phyloP scores from a whole-genome alignment of 73 alveolate genomes.

The Paramecium tetraurelia region DNA sequence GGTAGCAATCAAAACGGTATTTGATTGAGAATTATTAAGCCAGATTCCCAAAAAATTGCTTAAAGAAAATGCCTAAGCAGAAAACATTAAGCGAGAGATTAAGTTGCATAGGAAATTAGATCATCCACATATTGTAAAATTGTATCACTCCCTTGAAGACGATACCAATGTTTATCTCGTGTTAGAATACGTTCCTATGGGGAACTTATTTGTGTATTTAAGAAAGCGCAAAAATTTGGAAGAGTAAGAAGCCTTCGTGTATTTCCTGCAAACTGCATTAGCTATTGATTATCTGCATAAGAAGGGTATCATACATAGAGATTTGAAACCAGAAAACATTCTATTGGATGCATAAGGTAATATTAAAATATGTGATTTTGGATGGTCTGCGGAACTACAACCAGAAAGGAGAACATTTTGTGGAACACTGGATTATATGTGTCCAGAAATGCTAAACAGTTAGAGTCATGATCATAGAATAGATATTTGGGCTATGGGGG shows the following conservation, averaged over 20 bases:
- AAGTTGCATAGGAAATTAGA: constrained; percentile 64
- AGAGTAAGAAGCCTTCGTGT: constrained; percentile 70
- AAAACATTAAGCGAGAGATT: constrained; percentile 75
- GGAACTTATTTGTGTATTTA: constrained; percentile 69
- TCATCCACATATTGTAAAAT: constrained; percentile 76
- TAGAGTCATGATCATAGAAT: constrained; percentile 86
- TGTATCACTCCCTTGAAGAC: constrained; percentile 75
- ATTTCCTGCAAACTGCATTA: constrained; percentile 65
- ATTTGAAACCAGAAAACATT: constrained; percentile 82
- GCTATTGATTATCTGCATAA: constrained; percentile 70
- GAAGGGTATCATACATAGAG: constrained; percentile 80
- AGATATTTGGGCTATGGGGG: constrained; percentile 93
- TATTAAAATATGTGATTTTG: constrained; percentile 83
- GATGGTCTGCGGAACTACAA: constrained; percentile 74
- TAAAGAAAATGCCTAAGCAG: constrained; percentile 65
- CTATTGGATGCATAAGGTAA: constrained; percentile 37
- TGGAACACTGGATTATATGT: constrained; percentile 93
- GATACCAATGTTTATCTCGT: constrained; percentile 71
- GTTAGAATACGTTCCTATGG: constrained; percentile 75
- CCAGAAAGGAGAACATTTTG: constrained; percentile 85
- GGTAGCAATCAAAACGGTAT: constrained; percentile 66
- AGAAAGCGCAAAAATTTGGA: constrained; percentile 69
- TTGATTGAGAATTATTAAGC: not conserved
- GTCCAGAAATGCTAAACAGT: constrained; percentile 89
- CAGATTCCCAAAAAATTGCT: constrained; percentile 59